Percentiles rank a stretch among this genome's conserved stretches.
Evolutionary conservation across 352 stramenopile genomes (phyloP).

Genomic region (Phytophthora quininea): DNA sequence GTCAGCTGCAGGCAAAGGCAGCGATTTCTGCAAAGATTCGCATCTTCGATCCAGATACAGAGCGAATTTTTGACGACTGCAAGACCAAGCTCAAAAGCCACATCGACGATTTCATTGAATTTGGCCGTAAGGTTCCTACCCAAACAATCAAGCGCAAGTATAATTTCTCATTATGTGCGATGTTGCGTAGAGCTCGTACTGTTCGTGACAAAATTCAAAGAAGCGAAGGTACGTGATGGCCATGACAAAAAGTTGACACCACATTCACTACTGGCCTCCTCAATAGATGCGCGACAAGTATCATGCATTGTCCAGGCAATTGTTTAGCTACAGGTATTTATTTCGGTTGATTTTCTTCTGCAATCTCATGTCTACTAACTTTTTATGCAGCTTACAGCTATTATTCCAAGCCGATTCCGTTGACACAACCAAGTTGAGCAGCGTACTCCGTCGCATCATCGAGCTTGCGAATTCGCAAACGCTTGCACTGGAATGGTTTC

Average conservation of each 20-base stretch:
- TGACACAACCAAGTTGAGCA: conserved; percentile 46
- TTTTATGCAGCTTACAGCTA: conserved; percentile 54
- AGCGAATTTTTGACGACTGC: conserved; percentile 58
- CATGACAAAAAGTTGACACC: background rate
- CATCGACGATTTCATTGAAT: conserved; percentile 47
- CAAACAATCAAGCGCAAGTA: background rate
- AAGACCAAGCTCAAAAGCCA: conserved; percentile 40
- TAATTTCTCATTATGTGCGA: background rate
- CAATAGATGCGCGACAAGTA: conserved; percentile 61
- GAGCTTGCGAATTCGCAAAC: conserved; percentile 52
- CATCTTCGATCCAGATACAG: conserved; percentile 61
- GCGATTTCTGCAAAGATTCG: conserved; percentile 63
- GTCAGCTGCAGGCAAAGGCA: conserved; percentile 44
- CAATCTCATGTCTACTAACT: background rate
- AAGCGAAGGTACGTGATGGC: conserved; percentile 13
- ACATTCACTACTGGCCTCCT: conserved; percentile 5
- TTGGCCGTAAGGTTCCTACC: conserved; percentile 47
- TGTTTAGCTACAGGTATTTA: conserved; percentile 68
- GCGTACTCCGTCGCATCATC: conserved; percentile 69
- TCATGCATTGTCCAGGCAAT: conserved; percentile 48
- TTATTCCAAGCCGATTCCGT: conserved; percentile 50
- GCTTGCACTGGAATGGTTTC: conserved; percentile 57
- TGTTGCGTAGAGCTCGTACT: conserved; percentile 61
- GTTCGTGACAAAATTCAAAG: conserved; percentile 57
- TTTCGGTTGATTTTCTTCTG: background rate